Evolutionary conservation across 2,329 filamentous ascomycete genomes (phyloP), one percentile per base, ranked within the genome.

Genomic region (Drechslerella dactyloides): DNA sequence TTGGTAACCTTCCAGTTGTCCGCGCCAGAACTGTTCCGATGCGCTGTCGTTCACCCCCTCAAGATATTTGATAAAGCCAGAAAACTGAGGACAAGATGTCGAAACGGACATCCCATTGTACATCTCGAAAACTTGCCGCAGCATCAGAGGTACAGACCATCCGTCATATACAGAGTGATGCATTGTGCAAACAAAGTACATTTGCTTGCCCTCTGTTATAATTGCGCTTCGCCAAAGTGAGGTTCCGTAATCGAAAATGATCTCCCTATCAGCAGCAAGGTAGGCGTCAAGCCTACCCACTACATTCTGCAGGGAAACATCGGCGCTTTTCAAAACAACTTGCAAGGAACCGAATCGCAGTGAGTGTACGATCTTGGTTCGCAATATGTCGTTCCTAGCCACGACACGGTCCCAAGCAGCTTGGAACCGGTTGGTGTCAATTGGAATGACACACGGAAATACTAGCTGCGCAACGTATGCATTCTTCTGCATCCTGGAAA

Each of bases 91-190:
- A 24, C 52, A 8, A 10, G 24, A 30, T 17, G 33, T 7, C 13
- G 33, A 37, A 13, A 37, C 37, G 40, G 63, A 27, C 17, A 23
- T 23, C 11, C 54, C 19, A 37, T 60, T n/a, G 2, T 37, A 35
- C 42, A 54, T 60, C 55, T 54, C 23, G n/a, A 44, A 51, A 24
- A 27, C 15, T 48, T 60, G 35, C 19, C 60, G 46, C 19, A 33
- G 27, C 63, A 68, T 61, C 1, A 84, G 75, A 2, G 82, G 82
- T 81, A 85, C 83, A 0, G 81, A 82, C 84, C 84, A 85, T 23
- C 84, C 84, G 57, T 86, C 84, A 68, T 86, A 86, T 0, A 86
- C 76, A 2, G 82, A 83, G 73, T 86, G 84, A 73, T 86, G 84
- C 78, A 85, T 82, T 0, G 83, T 84, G 72, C 84, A 78, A n/a